Base-by-base conservation (phyloP, 225 moss, liverwort and hornwort genomes). In the Pseudisothecium myosuroides region DNA sequence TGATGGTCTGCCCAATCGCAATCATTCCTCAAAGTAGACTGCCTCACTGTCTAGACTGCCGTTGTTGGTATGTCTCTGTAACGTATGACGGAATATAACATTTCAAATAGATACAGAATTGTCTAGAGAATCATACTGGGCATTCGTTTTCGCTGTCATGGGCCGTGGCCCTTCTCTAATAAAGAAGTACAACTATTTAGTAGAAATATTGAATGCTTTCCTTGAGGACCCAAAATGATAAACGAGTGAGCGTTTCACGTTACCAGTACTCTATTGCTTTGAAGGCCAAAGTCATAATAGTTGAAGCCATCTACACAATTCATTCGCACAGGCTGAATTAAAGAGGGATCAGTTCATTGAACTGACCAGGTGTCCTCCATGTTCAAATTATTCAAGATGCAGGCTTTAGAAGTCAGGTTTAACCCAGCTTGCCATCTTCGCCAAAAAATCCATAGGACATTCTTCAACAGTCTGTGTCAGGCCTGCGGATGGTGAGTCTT, bases 61-160 rank as follows among this genome's bases (percentile, higher is more conserved):
- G 89, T 91, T 86, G 90, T 89, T 89, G 84, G 58, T n/a, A 71
- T 75, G 90, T 91, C 92, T 67, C 69, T 87, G 90, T 87, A 89
- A 85, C 71, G 69, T 87, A 71, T 85, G 89, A 87, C 89, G 89
- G 76, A 84, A 69, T 47, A 60, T 37, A 80, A 61, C 83, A 71
- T 71, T 80, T 76, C 69, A 63, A 89, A 81, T 69, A 81, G 63
- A 88, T 64, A 78, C 63, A 87, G 86, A 41, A 82, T 90, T 64
- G 49, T 71, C 69, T 77, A 83, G 85, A 67, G 55, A 86, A 90
- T 92, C 79, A 79, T 52, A 66, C 45, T 47, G 77, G 43, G 59
- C 66, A 85, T 90, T 76, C 81, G 85, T 59, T 85, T 65, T 92
- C 76, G 81, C 81, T 81, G 85, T 87, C 81, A 68, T 74, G 36